Conservation (phyloP, 352 stramenopile species). For the Phytophthora hybrid region DNA sequence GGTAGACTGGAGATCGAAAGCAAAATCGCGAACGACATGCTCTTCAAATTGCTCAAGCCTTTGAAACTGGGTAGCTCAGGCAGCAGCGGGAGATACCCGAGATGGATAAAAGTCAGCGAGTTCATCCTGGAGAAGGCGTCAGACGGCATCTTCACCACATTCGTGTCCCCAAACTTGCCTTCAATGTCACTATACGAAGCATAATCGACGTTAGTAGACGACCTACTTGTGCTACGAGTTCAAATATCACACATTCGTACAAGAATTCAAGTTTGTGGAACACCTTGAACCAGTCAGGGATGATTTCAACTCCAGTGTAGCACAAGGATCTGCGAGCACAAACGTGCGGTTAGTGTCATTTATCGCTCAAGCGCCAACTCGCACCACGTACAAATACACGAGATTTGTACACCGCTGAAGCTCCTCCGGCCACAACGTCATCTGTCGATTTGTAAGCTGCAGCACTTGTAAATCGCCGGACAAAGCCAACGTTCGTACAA, state of each 20-base stretch:
- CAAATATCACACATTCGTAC: slow-evolving; percentile 23
- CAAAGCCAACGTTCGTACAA: slow-evolving; percentile 24
- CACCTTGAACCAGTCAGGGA: slow-evolving; percentile 25
- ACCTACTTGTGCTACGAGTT: not conserved
- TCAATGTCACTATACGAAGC: slow-evolving; percentile 5
- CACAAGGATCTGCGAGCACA: slow-evolving; percentile 14
- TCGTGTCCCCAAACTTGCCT: slow-evolving; percentile 15
- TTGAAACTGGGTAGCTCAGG: slow-evolving; percentile 26
- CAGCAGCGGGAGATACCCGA: slow-evolving; percentile 29
- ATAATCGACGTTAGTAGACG: not conserved
- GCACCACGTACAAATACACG: slow-evolving; percentile 23
- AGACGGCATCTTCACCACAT: slow-evolving; percentile 7
- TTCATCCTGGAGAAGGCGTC: slow-evolving; percentile 27
- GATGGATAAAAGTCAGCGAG: slow-evolving; percentile 36
- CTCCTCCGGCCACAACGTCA: slow-evolving; percentile 28
- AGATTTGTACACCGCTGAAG: slow-evolving; percentile 30
- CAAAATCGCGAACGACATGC: slow-evolving; percentile 26
- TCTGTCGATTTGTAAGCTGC: slow-evolving; percentile 38
- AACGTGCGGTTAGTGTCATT: not conserved
- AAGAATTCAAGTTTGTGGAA: slow-evolving; percentile 40
- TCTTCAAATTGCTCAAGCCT: slow-evolving; percentile 31
- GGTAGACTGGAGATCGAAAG: not conserved
- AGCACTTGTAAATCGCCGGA: slow-evolving; percentile 30
- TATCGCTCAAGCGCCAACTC: not conserved
- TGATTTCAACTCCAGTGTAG: slow-evolving; percentile 30